Evolutionary conservation across 352 stramenopile genomes (phyloP).

Genomic region (Phytophthora podocarpi): DNA sequence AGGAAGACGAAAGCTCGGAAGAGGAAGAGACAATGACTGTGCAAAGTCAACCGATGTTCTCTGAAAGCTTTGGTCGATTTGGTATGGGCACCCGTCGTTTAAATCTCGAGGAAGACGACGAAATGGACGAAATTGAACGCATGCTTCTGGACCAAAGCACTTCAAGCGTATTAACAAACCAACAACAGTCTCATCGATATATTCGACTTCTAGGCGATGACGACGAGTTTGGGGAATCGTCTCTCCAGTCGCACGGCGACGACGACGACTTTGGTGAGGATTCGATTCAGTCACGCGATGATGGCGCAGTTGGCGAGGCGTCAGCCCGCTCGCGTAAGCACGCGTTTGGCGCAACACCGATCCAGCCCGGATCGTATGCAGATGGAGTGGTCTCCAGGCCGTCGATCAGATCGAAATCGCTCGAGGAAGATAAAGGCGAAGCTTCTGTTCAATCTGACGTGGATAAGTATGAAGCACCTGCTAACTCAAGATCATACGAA

Average conservation of each 20-base stretch:
- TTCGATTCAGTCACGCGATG: not conserved
- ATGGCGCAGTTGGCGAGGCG: not conserved
- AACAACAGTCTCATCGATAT: not conserved
- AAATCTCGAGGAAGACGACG: slow-evolving; percentile 35
- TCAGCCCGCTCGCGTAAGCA: too few relatives aligned
- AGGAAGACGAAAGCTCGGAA: slow-evolving; percentile 27
- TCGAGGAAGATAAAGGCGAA: not conserved
- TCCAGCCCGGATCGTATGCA: too few relatives aligned
- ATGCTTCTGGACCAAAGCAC: slow-evolving; percentile 28
- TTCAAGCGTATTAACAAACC: not conserved
- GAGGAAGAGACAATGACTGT: slow-evolving; percentile 29
- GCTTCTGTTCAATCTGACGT: not conserved
- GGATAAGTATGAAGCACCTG: too few relatives aligned
- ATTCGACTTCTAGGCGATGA: not conserved
- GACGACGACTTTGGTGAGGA: slow-evolving; percentile 7
- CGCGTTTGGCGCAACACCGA: not conserved
- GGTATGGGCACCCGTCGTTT: slow-evolving; percentile 4
- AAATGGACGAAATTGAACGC: slow-evolving; percentile 37
- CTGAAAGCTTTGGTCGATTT: slow-evolving; percentile 15
- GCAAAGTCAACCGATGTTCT: not conserved
- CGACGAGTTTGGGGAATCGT: not conserved
- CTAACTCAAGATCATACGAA: not conserved
- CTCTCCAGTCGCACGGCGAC: not conserved
- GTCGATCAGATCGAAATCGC: not conserved
- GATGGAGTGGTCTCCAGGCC: too few relatives aligned